Percentiles rank a stretch among this genome's conserved stretches.
Conservation (phyloP, 1,284 basidiomycete genomes). For the Athelia sp. region DNA sequence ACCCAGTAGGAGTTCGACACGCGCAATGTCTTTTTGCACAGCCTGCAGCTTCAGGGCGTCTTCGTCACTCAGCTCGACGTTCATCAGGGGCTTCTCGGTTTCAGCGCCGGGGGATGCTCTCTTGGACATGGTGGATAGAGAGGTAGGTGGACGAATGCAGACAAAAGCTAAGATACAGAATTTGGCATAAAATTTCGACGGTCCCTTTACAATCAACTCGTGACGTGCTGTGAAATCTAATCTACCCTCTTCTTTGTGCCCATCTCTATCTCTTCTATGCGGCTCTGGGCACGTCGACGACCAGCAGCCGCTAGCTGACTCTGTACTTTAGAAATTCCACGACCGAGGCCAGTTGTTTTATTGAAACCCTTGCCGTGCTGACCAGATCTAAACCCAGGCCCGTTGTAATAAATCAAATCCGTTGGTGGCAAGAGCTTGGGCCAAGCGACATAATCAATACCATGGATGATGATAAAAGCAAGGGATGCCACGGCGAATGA, state of each 20-base stretch:
- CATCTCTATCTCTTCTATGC: slow-evolving; percentile 52
- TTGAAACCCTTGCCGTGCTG: slow-evolving; percentile 78
- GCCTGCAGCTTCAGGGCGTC: slow-evolving; percentile 60
- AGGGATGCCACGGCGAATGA: slow-evolving; percentile 55
- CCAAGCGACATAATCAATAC: slow-evolving; percentile 89
- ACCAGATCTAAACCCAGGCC: slow-evolving; percentile 79
- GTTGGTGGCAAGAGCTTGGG: slow-evolving; percentile 86
- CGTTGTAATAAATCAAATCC: slow-evolving; percentile 82
- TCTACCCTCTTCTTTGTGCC: slow-evolving; percentile 69
- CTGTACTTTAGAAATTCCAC: slow-evolving; percentile 28
- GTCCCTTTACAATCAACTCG: too few species aligned
- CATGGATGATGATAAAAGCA: slow-evolving; percentile 72
- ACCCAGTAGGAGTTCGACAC: slow-evolving; percentile 70
- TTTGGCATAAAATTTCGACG: background rate
- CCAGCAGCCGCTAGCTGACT: slow-evolving; percentile 22
- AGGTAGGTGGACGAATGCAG: slow-evolving; percentile 5
- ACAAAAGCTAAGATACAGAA: background rate
- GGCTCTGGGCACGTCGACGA: slow-evolving; percentile 36
- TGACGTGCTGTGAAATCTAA: slow-evolving; percentile 21
- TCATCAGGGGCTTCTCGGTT: slow-evolving; percentile 59
- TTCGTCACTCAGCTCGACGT: slow-evolving; percentile 63
- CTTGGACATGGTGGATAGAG: slow-evolving; percentile 38
- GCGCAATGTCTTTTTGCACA: slow-evolving; percentile 60
- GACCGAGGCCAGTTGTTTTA: too few species aligned
- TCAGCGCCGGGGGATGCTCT: slow-evolving; percentile 71